Evolutionary conservation across 2,329 filamentous ascomycete species (phyloP).

Genomic region (Cladosporium phlei): DNA sequence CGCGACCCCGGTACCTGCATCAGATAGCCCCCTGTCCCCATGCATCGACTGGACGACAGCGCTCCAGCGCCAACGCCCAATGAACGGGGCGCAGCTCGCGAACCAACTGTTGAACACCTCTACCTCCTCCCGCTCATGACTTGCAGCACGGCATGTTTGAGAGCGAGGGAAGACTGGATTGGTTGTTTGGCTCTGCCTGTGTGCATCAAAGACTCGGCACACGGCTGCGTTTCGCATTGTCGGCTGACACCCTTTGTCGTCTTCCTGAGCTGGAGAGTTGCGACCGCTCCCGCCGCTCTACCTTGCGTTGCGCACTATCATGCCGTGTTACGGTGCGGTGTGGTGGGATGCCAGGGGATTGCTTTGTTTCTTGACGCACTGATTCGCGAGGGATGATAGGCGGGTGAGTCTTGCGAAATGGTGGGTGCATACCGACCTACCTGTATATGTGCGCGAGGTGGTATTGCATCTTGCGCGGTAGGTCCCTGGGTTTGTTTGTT

Average conservation of each 20-base stretch:
- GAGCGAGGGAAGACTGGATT: not conserved
- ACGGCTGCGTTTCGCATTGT: not conserved
- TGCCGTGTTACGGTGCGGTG: constrained; percentile 3
- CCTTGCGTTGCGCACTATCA: constrained; percentile 2
- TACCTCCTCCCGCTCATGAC: not conserved
- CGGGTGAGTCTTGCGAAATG: not conserved
- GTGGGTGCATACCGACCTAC: constrained; percentile 2
- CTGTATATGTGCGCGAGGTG: too few species aligned
- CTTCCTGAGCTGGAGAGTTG: not conserved
- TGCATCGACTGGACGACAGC: constrained; percentile 4
- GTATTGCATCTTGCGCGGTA: constrained; percentile 6
- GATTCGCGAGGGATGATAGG: not conserved
- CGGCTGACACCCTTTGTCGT: not conserved
- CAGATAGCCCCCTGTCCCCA: not conserved
- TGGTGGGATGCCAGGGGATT: not conserved
- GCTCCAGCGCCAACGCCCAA: not conserved
- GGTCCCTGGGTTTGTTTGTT: not conserved
- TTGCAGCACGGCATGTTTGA: constrained; percentile 1
- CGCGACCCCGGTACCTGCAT: not conserved
- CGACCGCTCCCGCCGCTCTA: not conserved
- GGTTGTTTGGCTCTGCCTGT: not conserved
- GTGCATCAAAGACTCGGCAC: not conserved
- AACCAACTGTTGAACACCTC: not conserved
- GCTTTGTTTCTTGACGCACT: not conserved
- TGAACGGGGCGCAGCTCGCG: constrained; percentile 1